phyloP scores from a whole-genome alignment of 108 stramenopile genomes.

The Cyclotella cryptica region DNA sequence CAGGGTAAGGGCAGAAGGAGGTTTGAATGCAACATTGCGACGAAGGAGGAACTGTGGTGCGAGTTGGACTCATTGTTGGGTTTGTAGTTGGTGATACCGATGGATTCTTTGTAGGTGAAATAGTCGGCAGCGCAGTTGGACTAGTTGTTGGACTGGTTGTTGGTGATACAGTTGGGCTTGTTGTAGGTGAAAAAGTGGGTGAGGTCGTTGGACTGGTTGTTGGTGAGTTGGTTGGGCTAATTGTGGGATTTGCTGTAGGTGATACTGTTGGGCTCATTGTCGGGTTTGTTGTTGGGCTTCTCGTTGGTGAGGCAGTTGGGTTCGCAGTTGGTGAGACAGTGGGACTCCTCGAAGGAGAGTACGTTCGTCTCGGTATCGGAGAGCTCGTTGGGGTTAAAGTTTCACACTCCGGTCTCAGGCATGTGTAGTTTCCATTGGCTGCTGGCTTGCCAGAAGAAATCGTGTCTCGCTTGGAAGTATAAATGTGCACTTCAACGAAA shows the following conservation, averaged over 20 bases:
- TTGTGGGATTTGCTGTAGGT: not conserved
- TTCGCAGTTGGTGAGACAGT: not conserved
- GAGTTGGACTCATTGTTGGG: not conserved
- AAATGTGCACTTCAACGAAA: not conserved
- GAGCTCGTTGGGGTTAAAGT: not conserved
- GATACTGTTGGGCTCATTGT: not conserved
- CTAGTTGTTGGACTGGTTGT: not conserved
- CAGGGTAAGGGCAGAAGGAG: not conserved
- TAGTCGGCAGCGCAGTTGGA: not conserved
- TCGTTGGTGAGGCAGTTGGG: not conserved
- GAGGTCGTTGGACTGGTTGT: not conserved
- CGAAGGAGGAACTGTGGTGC: not conserved
- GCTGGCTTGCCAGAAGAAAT: no score
- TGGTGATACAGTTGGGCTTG: not conserved
- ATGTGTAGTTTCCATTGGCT: no score
- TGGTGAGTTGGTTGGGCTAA: not conserved
- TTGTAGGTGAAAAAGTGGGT: not conserved
- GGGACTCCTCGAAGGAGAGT: not conserved
- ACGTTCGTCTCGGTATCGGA: not conserved
- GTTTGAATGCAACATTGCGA: conserved; percentile 10
- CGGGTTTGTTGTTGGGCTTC: not conserved
- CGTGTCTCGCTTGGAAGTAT: no score
- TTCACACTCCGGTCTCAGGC: no score
- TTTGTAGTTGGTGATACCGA: not conserved
- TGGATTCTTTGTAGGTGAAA: not conserved